These are phyloP conservation scores for Suillus variegatus DNA, from an alignment of 768 basidiomycete species.

Conservation along the genomic window DNA sequence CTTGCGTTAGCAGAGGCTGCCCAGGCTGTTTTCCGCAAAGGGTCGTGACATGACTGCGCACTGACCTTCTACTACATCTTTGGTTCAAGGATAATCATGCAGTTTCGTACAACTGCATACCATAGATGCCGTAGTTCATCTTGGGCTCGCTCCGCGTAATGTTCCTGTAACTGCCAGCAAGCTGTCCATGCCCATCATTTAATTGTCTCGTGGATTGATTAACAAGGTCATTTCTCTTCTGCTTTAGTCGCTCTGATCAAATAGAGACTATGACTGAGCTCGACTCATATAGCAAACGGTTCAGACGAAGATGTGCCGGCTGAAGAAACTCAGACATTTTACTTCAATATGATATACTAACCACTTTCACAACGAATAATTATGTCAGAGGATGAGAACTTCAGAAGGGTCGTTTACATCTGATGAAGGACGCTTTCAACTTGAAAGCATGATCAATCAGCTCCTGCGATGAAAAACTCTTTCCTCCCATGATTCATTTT, in stretches of 20 bases:
- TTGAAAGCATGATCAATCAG: no score
- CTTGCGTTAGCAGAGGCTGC: slow-evolving; percentile 32
- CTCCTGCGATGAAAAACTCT: no score
- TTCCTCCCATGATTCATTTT: no score
- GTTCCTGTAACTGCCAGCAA: not conserved
- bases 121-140: not conserved
- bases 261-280: not conserved
- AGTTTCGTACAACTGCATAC: not conserved
- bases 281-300: not conserved
- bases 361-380: not conserved
- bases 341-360: not conserved
- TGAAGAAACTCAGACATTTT: no score
- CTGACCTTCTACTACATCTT: not conserved
- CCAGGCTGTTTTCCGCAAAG: slow-evolving; percentile 24
- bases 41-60: slow-evolving; percentile 8
- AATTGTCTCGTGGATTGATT: not conserved
- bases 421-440: no score
- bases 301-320: not conserved
- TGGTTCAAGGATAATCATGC: not conserved
- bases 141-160: not conserved
- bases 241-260: no score
- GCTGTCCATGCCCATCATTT: not conserved
- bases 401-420: no score
- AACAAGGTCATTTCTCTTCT: not conserved
- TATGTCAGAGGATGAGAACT: no score